A percentile compares a stretch with the other conserved stretches of the same genome.
Evolutionary conservation across 2,329 filamentous ascomycete genomes (phyloP).

Genomic region (Laburnicola sp.): DNA sequence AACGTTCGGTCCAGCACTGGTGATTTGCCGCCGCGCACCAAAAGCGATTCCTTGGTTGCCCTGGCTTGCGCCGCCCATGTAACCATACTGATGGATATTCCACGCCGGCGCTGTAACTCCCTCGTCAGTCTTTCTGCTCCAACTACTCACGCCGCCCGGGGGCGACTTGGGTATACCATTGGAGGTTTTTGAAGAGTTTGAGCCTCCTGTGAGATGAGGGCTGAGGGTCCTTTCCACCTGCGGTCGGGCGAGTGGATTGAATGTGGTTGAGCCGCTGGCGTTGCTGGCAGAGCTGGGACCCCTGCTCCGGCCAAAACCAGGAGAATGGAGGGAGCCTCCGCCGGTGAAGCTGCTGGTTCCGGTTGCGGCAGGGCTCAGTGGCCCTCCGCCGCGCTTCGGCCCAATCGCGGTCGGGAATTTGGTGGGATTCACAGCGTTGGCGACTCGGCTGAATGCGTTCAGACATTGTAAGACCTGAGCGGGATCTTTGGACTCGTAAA

Average conservation of each 20-base stretch:
- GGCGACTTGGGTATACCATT: slow-evolving; percentile 52
- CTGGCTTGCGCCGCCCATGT: slow-evolving; percentile 96
- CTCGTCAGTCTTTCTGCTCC: slow-evolving; percentile 86
- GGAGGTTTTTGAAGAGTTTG: slow-evolving; percentile 62
- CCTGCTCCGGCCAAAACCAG: slow-evolving; percentile 38
- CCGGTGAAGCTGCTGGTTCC: slow-evolving; percentile 27
- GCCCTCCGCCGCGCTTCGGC: slow-evolving; percentile 61
- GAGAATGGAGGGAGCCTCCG: slow-evolving; percentile 30
- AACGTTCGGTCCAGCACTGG: slow-evolving; percentile 75
- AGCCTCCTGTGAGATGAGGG: slow-evolving; percentile 53
- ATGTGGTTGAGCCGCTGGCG: slow-evolving; percentile 49
- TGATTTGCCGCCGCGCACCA: slow-evolving; percentile 90
- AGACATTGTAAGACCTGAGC: slow-evolving; percentile 94
- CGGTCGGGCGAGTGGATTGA: slow-evolving; percentile 48
- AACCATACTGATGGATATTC: slow-evolving; percentile 97
- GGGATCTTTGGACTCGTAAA: slow-evolving; percentile 94
- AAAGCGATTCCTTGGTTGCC: slow-evolving; percentile 93
- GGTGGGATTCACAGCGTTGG: slow-evolving; percentile 71
- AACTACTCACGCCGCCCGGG: slow-evolving; percentile 72
- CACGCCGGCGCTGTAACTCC: slow-evolving; percentile 82
- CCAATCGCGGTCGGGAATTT: slow-evolving; percentile 78
- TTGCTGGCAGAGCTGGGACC: slow-evolving; percentile 53
- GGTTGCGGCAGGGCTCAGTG: slow-evolving; percentile 41
- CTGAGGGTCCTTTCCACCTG: slow-evolving; percentile 45
- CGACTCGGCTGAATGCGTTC: slow-evolving; percentile 85